Conservation (phyloP, 176 grass and related monocot genomes). For the Zoysia japonica region DNA sequence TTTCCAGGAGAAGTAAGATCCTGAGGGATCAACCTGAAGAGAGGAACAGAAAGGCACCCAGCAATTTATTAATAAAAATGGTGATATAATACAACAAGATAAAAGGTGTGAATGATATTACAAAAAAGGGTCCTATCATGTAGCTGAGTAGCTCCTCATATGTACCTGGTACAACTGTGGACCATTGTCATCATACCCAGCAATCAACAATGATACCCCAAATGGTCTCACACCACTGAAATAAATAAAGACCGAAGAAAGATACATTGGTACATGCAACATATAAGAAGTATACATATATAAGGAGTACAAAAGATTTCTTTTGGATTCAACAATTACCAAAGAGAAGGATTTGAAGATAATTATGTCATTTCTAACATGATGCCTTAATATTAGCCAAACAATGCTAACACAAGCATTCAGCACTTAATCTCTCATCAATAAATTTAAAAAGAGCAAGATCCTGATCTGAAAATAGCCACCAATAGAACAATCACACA, state of each 20-base stretch:
- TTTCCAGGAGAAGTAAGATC: constrained; percentile 99
- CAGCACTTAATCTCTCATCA: not conserved
- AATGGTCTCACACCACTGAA: constrained; percentile 73
- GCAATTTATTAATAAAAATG: not conserved
- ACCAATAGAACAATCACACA: constrained; percentile 9
- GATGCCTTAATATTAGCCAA: not conserved
- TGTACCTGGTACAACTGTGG: constrained; percentile 70
- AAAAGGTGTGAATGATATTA: not conserved
- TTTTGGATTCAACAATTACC: constrained; percentile 10
- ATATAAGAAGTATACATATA: not conserved
- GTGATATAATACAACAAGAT: not conserved
- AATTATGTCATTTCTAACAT: not conserved
- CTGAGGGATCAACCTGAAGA: constrained; percentile 79
- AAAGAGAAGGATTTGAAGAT: not conserved
- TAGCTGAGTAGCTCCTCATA: not conserved
- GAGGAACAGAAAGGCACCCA: not conserved
- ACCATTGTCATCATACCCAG: constrained; percentile 72
- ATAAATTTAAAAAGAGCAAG: not conserved
- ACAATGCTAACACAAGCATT: not conserved
- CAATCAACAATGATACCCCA: constrained; percentile 70
- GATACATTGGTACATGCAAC: constrained; percentile 18
- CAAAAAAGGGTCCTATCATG: not conserved
- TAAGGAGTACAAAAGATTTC: constrained; percentile 4
- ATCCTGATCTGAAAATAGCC: not conserved
- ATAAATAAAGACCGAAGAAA: constrained; percentile 13